Evolutionary conservation across 306 rosid genomes (phyloP), one percentile per base, ranked within the genome.

Genomic region (Vigna angularis): DNA sequence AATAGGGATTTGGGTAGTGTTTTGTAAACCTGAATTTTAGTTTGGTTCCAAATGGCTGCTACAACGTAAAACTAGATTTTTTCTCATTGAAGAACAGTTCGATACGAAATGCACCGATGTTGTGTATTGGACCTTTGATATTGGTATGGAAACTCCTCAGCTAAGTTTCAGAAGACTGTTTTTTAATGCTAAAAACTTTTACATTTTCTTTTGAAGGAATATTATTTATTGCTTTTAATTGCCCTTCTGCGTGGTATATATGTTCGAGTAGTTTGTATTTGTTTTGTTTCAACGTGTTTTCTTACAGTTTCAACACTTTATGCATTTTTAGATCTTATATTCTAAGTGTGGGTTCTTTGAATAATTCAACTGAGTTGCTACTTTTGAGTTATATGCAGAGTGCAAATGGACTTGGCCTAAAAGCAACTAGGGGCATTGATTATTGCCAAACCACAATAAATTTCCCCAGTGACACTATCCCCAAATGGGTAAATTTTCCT

Each of bases 321-420:
- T 58, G 10, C 12, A 5, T 57, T 73, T 44, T 16, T 63, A 7
- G 65, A 50, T 66, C 38, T 42, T 49, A 34, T 50, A 20, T 53
- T 42, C 14, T 47, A 4, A 18, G 62, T 63, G 22, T 70, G 79
- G 7, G 34, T 52, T 44, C 30, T 44, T 65, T 59, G 73, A 34
- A 66, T 36, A 45, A 16, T 38, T 76, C 36, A 50, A 44, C 73
- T n/a, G 55, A 58, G 36, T 40, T 28, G 57, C 74, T 59, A 70
- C 58, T 26, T 52, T 74, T 47, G 68, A 74, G 50, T 28, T 82
- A 74, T 81, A 44, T 84, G 86, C 89, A 96, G 99, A 89, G 87
- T 66, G 88, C 85, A 36, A 96, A 96, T 90, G 99, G 99, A 61
- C 91, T 93, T 75, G 99, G 98, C 28, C 87, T 96, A 66, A 83